Conservation (phyloP, 495 filamentous ascomycete species). For the Penicillium verhagenii region DNA sequence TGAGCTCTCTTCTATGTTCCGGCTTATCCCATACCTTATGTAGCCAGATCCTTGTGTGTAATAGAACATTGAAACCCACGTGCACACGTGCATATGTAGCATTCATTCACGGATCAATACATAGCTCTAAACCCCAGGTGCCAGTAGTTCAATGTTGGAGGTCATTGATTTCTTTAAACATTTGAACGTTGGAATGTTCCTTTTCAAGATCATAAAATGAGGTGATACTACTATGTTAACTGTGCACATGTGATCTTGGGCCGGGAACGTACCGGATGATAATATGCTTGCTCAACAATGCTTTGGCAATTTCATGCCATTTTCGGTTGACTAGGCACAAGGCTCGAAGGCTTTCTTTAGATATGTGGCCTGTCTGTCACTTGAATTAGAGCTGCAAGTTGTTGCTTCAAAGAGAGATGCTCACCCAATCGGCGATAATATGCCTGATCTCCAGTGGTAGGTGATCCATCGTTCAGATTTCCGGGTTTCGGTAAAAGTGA, state of each 20-base stretch:
- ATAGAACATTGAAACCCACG: too few relatives aligned
- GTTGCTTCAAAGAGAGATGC: neutral
- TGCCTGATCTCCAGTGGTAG: conserved; percentile 1
- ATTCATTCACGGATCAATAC: too few relatives aligned
- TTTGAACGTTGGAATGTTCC: neutral
- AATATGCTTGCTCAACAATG: neutral
- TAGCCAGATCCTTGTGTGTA: too few relatives aligned
- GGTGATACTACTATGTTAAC: too few relatives aligned
- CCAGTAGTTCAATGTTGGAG: too few relatives aligned
- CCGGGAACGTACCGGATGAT: too few relatives aligned
- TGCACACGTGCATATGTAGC: too few relatives aligned
- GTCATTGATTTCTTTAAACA: too few relatives aligned
- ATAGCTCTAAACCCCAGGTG: too few relatives aligned
- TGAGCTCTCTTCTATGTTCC: neutral
- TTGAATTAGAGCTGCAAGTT: neutral
- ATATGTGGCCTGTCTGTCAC: neutral
- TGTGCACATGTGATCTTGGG: too few relatives aligned
- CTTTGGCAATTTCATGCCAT: neutral
- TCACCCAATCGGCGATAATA: conserved; percentile 1
- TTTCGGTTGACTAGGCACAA: neutral
- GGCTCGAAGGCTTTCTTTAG: neutral
- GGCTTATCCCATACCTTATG: too few relatives aligned
- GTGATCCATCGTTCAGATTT: neutral
- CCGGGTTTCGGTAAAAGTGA: neutral
- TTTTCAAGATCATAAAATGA: too few relatives aligned